phyloP scores from a whole-genome alignment of 2,329 filamentous ascomycete genomes.

The Thyridium curvatum region DNA sequence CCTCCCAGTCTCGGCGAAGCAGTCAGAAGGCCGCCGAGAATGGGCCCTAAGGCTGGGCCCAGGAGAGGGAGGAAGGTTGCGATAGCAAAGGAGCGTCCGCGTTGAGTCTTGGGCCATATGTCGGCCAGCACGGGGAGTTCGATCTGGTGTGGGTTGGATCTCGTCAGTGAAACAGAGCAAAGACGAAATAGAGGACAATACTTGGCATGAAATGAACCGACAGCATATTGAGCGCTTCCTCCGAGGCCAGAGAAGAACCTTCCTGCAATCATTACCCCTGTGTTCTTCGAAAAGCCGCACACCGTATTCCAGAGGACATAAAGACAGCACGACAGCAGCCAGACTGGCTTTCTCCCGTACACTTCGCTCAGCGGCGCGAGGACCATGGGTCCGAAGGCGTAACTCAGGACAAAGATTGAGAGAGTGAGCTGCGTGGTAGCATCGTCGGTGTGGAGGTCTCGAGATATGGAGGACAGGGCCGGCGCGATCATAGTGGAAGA shows the following conservation, averaged over 20 bases:
- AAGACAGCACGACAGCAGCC: slow-evolving; percentile 35
- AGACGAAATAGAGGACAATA: not conserved
- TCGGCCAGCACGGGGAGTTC: slow-evolving; percentile 36
- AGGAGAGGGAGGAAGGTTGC: slow-evolving; percentile 46
- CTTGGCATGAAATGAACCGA: not conserved
- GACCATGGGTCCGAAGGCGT: slow-evolving; percentile 44
- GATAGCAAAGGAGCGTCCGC: slow-evolving; percentile 33
- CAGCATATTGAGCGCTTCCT: slow-evolving; percentile 31
- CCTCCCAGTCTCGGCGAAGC: slow-evolving; percentile 41
- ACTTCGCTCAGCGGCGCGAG: slow-evolving; percentile 47
- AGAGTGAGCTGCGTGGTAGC: slow-evolving; percentile 41
- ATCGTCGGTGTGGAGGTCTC: slow-evolving; percentile 44
- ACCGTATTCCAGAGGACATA: slow-evolving; percentile 50
- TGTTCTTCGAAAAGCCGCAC: slow-evolving; percentile 47
- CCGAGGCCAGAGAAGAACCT: slow-evolving; percentile 42
- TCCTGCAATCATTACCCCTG: slow-evolving; percentile 39
- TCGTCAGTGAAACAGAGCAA: not conserved
- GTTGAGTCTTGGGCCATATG: slow-evolving; percentile 35
- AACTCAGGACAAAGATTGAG: slow-evolving; percentile 54
- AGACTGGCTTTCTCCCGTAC: slow-evolving; percentile 38
- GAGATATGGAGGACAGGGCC: slow-evolving; percentile 40
- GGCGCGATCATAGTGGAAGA: slow-evolving; percentile 53
- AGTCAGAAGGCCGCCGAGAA: slow-evolving; percentile 59
- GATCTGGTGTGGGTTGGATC: not conserved
- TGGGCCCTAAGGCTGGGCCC: slow-evolving; percentile 59